Evolutionary conservation across 78 protist genomes (phyloP).

Genomic region (Dictyostelium purpureum): DNA sequence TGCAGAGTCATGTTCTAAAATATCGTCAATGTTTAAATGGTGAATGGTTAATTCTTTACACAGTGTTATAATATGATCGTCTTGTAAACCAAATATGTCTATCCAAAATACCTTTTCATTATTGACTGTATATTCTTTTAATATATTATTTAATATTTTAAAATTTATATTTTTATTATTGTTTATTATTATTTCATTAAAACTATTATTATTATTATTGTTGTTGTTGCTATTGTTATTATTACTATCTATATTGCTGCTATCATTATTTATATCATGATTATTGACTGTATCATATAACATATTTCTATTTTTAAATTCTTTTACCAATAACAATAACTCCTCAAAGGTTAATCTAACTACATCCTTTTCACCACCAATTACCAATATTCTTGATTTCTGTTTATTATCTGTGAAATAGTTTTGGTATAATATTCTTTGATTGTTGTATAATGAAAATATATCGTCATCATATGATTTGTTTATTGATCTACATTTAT

Average conservation of each 20-base stretch:
- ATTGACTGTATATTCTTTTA: neutral
- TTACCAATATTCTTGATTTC: neutral
- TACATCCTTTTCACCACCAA: neutral
- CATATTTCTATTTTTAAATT: neutral
- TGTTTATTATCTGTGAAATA: neutral
- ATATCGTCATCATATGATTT: neutral
- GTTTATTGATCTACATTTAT: no score
- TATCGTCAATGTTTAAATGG: slow-evolving; percentile 60
- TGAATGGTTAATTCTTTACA: slow-evolving; percentile 20
- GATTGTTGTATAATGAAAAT: neutral
- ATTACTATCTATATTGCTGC: neutral
- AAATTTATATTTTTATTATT: neutral
- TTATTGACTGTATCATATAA: no score
- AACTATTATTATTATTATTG: neutral
- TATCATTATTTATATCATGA: no score
- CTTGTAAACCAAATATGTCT: slow-evolving; percentile 40
- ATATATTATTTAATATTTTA: neutral
- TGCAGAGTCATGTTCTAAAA: slow-evolving; percentile 11
- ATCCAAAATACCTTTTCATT: slow-evolving; percentile 9
- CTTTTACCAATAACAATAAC: neutral
- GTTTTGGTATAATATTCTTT: neutral
- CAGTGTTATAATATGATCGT: slow-evolving; percentile 7
- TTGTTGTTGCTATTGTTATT: neutral
- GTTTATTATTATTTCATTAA: no score
- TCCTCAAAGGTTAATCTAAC: neutral